These are phyloP conservation scores for Solanum hybrid DNA, from an alignment of 305 asterid species.

Conservation along the genomic window DNA sequence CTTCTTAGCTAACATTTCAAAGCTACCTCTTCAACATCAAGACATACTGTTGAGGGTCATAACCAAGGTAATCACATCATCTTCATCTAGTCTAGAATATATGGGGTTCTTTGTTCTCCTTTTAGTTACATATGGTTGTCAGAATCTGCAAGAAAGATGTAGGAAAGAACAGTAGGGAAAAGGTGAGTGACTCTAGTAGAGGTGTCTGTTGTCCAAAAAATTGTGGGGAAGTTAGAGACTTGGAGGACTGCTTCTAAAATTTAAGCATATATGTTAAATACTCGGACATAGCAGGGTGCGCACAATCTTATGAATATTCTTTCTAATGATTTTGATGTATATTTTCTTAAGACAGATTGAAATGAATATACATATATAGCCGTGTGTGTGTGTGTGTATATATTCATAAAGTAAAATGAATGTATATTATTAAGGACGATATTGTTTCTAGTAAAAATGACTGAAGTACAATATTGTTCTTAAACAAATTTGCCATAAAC, in stretches of 20 bases:
- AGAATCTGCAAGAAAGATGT: not conserved
- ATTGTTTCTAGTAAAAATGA: not conserved
- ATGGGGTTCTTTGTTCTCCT: not conserved
- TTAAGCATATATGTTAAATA: not conserved
- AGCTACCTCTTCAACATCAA: slow-evolving; percentile 82
- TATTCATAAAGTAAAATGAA: not conserved
- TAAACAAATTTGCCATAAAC: no score
- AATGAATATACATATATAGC: not conserved
- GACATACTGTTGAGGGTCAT: slow-evolving; percentile 70
- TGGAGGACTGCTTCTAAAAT: not conserved
- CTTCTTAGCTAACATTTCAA: slow-evolving; percentile 54
- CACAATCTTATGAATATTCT: not conserved
- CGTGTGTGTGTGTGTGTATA: not conserved
- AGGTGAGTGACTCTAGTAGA: not conserved
- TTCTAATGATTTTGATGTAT: not conserved
- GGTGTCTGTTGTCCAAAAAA: not conserved
- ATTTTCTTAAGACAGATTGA: not conserved
- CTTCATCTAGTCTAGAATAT: not conserved
- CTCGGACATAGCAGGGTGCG: not conserved
- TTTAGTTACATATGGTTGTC: not conserved
- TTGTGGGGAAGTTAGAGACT: not conserved
- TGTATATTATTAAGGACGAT: not conserved
- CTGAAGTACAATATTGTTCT: not conserved
- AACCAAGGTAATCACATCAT: slow-evolving; percentile 45
- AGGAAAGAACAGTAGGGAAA: not conserved